These are phyloP conservation scores for Starmera caribaea DNA, from an alignment of 805 yeast species.

Conservation along the genomic window DNA sequence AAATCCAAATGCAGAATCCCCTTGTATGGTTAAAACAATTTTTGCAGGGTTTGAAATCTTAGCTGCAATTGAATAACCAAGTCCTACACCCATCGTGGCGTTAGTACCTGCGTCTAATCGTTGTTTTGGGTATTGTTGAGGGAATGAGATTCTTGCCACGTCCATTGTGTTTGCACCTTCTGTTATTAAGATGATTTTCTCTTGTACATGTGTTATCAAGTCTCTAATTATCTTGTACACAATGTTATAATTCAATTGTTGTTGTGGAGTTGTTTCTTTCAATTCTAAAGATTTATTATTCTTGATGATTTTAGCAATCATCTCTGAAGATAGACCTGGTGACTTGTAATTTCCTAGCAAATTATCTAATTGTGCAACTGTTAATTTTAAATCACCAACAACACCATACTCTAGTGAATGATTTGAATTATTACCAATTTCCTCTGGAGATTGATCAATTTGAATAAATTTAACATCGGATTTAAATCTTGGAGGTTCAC, in stretches of 20 bases:
- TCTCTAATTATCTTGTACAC: slow-evolving; percentile 42
- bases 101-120: slow-evolving; percentile 67
- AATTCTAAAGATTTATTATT: slow-evolving; percentile 23
- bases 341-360: slow-evolving; percentile 22
- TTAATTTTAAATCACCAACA: slow-evolving; percentile 44
- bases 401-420: slow-evolving; percentile 30
- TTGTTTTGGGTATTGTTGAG: slow-evolving; percentile 38
- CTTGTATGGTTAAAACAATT: slow-evolving; percentile 51
- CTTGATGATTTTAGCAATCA: slow-evolving; percentile 19
- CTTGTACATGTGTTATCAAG: slow-evolving; percentile 20
- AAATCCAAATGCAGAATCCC: slow-evolving; percentile 74
- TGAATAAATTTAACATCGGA: slow-evolving; percentile 41
- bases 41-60: slow-evolving; percentile 34
- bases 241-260: slow-evolving; percentile 36
- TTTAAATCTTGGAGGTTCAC: slow-evolving; percentile 44
- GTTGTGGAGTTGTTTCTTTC: slow-evolving; percentile 21
- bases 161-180: slow-evolving; percentile 83
- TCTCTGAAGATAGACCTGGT: slow-evolving; percentile 18
- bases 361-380: slow-evolving; percentile 25
- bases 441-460: slow-evolving; percentile 44
- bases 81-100: slow-evolving; percentile 71
- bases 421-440: slow-evolving; percentile 36
- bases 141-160: slow-evolving; percentile 52
- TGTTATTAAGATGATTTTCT: slow-evolving; percentile 35
- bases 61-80: slow-evolving; percentile 62